These are phyloP conservation scores for Arthromyces matolae DNA, from an alignment of 768 basidiomycete species.

Conservation along the genomic window DNA sequence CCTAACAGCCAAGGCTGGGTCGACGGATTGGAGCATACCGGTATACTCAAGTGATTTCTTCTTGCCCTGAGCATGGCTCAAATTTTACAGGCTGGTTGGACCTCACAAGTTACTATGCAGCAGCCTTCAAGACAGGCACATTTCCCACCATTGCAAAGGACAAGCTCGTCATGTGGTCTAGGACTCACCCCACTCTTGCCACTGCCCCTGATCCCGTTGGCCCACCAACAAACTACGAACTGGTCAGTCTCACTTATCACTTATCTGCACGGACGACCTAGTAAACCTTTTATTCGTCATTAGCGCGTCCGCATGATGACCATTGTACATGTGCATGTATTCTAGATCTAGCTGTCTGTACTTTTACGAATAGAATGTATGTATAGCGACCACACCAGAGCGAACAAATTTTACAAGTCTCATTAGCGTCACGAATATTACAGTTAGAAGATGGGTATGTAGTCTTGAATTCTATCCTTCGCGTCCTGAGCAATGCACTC, in stretches of 20 bases:
- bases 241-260: slow-evolving; percentile 42
- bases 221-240: slow-evolving; percentile 52
- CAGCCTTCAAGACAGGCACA: slow-evolving; percentile 67
- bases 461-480: slow-evolving; percentile 91
- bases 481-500: slow-evolving; percentile 99
- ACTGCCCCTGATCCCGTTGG: slow-evolving; percentile 52
- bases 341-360: too few relatives aligned
- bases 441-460: slow-evolving; percentile 81
- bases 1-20: slow-evolving; percentile 75
- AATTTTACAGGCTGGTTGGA: slow-evolving; percentile 53
- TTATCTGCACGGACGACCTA: too few relatives aligned
- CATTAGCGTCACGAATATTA: too few relatives aligned
- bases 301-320: slow-evolving; percentile 25
- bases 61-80: slow-evolving; percentile 4
- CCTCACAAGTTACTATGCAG: slow-evolving; percentile 61
- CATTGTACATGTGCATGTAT: neutral
- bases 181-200: slow-evolving; percentile 58
- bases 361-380: neutral
- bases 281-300: too few relatives aligned
- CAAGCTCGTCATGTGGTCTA: slow-evolving; percentile 65
- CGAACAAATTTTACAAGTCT: neutral
- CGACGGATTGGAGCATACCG: slow-evolving; percentile 56
- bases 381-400: neutral
- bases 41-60: slow-evolving; percentile 19
- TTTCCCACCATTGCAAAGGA: slow-evolving; percentile 59